phyloP scores from a whole-genome alignment of 495 filamentous ascomycete species.

The Aspergillus diversus region DNA sequence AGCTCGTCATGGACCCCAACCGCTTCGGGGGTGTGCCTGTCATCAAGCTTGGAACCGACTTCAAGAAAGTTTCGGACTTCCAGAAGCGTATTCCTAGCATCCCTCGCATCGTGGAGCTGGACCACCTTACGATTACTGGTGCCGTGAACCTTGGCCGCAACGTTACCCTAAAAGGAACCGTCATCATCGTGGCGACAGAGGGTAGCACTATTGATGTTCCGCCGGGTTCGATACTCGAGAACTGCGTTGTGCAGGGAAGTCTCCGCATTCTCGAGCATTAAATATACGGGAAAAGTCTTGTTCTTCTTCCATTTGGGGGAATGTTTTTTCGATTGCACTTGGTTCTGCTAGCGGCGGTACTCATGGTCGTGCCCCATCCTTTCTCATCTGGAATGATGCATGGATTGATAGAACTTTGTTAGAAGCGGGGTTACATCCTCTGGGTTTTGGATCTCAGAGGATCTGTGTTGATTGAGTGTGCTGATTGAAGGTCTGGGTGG shows the following conservation, averaged over 20 bases:
- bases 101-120: conserved; percentile 96
- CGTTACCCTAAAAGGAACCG: conserved; percentile 96
- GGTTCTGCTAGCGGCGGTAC: conserved; percentile 6
- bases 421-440: conserved; percentile 16
- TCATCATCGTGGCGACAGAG: conserved; percentile 99
- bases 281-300: conserved; percentile 4
- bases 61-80: conserved; percentile 99
- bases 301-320: background rate
- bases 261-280: conserved; percentile 94
- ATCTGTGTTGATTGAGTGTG: conserved; percentile 21
- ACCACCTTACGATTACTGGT: conserved; percentile 96
- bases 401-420: conserved; percentile 19
- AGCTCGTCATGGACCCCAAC: conserved; percentile 92
- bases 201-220: conserved; percentile 98
- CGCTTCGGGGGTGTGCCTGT: conserved; percentile 98
- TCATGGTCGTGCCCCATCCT: conserved; percentile 13
- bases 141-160: conserved; percentile 94
- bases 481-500: conserved; percentile 28
- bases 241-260: conserved; percentile 98
- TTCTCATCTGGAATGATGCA: conserved; percentile 15
- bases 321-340: conserved; percentile 6
- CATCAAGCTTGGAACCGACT: conserved; percentile 98
- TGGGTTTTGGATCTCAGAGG: conserved; percentile 20
- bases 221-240: conserved; percentile 94
- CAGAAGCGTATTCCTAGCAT: conserved; percentile 96